Evolutionary conservation across 495 filamentous ascomycete genomes (phyloP).

Genomic region (Glonium stellatum): DNA sequence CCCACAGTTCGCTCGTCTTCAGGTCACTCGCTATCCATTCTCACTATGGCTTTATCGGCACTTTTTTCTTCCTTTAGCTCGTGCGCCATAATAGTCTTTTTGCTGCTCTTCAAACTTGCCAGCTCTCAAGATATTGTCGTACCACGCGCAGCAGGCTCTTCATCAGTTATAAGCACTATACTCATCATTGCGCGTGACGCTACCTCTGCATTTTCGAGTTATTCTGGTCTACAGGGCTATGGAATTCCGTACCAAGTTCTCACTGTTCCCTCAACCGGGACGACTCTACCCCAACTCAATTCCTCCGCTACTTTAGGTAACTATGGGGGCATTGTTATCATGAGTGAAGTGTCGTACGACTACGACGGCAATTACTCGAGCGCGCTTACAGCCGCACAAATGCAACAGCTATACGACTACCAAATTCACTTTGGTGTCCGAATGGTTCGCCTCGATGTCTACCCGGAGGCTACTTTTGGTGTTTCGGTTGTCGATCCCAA

Average conservation of each 20-base stretch:
- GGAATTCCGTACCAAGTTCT: slow-evolving; percentile 54
- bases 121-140: slow-evolving; percentile 8
- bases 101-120: slow-evolving; percentile 5
- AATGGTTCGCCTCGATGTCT: slow-evolving; percentile 56
- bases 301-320: slow-evolving; percentile 43
- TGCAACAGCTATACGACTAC: slow-evolving; percentile 51
- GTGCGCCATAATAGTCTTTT: slow-evolving; percentile 16
- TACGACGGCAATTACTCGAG: slow-evolving; percentile 44
- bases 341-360: slow-evolving; percentile 52
- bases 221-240: slow-evolving; percentile 52
- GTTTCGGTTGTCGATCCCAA: slow-evolving; percentile 9
- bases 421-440: slow-evolving; percentile 52
- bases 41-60: slow-evolving; percentile 16
- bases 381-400: slow-evolving; percentile 51
- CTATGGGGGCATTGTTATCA: slow-evolving; percentile 52
- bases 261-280: slow-evolving; percentile 47
- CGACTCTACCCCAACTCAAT: slow-evolving; percentile 46
- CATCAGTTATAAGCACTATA: slow-evolving; percentile 39
- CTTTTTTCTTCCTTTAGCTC: slow-evolving; percentile 13
- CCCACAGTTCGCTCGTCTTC: slow-evolving; percentile 12
- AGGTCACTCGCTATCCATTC: slow-evolving; percentile 1
- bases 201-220: slow-evolving; percentile 42
- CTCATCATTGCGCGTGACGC: slow-evolving; percentile 52
- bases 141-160: slow-evolving; percentile 6
- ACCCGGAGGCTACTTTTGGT: slow-evolving; percentile 48